Conservation (phyloP, 2,329 filamentous ascomycete genomes). For the Cladophialophora immunda region DNA sequence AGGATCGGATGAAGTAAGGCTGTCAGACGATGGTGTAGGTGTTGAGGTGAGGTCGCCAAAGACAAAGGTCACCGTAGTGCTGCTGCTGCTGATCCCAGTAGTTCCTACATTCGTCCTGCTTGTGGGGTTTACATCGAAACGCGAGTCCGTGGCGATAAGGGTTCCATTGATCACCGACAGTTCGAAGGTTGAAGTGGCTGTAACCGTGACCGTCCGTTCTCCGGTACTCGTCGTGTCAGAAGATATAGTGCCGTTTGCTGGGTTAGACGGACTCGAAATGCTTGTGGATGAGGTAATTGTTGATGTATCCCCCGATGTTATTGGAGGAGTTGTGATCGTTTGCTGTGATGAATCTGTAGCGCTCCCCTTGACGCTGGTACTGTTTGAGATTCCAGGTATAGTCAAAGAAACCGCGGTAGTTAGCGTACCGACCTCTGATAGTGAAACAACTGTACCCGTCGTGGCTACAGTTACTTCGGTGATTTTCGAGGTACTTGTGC, state of each 20-base stretch:
- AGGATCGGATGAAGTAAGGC: not conserved
- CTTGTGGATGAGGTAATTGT: slow-evolving; percentile 23
- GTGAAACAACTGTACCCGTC: slow-evolving; percentile 33
- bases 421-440: slow-evolving; percentile 33
- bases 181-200: slow-evolving; percentile 38
- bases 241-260: slow-evolving; percentile 16
- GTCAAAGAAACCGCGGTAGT: slow-evolving; percentile 29
- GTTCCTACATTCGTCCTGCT: slow-evolving; percentile 9
- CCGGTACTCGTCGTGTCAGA: slow-evolving; percentile 11
- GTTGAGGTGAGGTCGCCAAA: slow-evolving; percentile 31
- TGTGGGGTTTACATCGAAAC: slow-evolving; percentile 9
- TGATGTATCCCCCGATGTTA: slow-evolving; percentile 7
- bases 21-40: slow-evolving; percentile 16
- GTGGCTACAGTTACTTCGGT: slow-evolving; percentile 36
- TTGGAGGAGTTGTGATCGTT: slow-evolving; percentile 29
- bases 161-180: slow-evolving; percentile 38
- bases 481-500: slow-evolving; percentile 32
- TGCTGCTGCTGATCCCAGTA: slow-evolving; percentile 8
- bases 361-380: slow-evolving; percentile 13
- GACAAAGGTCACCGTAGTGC: slow-evolving; percentile 21
- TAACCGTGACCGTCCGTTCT: slow-evolving; percentile 34
- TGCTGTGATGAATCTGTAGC: slow-evolving; percentile 22
- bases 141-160: slow-evolving; percentile 23
- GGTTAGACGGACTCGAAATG: slow-evolving; percentile 6
- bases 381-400: slow-evolving; percentile 25